phyloP scores from a whole-genome alignment of 208 protist genomes.

The Trichomonas vaginalis region DNA sequence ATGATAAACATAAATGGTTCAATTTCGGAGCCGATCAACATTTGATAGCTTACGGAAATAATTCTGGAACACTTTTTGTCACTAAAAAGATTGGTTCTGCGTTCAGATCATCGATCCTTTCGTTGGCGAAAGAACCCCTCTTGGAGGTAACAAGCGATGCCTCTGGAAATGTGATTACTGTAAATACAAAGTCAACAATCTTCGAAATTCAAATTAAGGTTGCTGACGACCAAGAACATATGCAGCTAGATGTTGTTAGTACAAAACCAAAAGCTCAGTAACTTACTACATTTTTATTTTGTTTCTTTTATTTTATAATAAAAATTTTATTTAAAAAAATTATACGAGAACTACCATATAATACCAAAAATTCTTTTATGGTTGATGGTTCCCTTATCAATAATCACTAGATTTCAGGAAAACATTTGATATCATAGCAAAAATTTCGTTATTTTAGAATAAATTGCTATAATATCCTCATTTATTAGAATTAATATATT shows the following conservation, averaged over 20 bases:
- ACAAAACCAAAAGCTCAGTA: no score
- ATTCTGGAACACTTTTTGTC: not conserved
- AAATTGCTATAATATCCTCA: no score
- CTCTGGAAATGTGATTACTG: not conserved
- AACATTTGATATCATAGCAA: no score
- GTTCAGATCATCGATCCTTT: not conserved
- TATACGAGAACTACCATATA: no score
- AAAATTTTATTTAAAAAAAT: no score
- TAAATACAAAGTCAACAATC: not conserved
- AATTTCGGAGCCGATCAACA: not conserved
- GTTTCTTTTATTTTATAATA: no score
- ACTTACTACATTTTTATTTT: no score
- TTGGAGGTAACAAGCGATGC: not conserved
- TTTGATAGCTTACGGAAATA: not conserved
- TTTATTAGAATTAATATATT: no score
- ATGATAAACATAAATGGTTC: not conserved
- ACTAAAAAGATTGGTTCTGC: not conserved
- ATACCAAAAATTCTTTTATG: no score
- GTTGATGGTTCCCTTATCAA: no score
- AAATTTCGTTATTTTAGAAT: no score
- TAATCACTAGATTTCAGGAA: no score
- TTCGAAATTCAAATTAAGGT: not conserved
- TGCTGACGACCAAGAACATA: not conserved
- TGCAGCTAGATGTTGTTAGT: not conserved
- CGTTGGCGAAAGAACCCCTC: not conserved